Evolutionary conservation across 768 basidiomycete species (phyloP), one percentile per base, ranked within the genome.

Genomic region (Brasilioporus rufonigricans): DNA sequence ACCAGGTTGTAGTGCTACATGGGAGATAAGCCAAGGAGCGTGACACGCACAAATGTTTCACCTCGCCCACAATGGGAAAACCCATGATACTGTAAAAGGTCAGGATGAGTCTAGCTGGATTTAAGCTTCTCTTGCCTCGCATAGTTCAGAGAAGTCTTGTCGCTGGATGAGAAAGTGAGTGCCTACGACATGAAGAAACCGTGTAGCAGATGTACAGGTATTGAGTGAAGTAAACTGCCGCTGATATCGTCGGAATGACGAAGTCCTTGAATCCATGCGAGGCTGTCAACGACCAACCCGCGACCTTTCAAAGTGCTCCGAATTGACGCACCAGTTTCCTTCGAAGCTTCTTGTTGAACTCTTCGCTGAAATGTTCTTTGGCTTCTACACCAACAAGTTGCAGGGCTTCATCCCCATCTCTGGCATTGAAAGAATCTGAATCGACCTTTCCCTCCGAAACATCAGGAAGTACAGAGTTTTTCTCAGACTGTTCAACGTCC

Each of bases 121-220:
- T 19, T n/a, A 26, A 4, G 13, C 18, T 19, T 39, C 12, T 51
- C 65, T 26, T 57, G 79, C 83, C 82, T 84, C n/a, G 85, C 85
- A 73, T 86, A 86, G 64, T 85, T 86, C 36, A 86, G 65, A 13
- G 83, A n/a, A n/a, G 84, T 85, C 74, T 87, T 88, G 66, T 87
- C 86, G 54, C 84, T 85, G 53, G 6, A 53, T 32, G 36, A 41
- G 48, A 44, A 39, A 18, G 43, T 61, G 24, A 67, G 43, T 12
- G 5, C 13, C 18, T 19, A 11, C 16, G 27, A 14, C 21, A 43
- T 24, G 12, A 11, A 29, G 16, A 41, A 19, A 24, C 29, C 7
- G 39, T 48, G 19, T n/a, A 19, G 13, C 16, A 44, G 24, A 57
- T 80, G 50, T 62, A 86, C 82, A 86, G 64, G 60, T 80, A 86